Percentiles rank a stretch among this genome's conserved stretches.
These are phyloP conservation scores for Tylopilus orsonianus DNA, from an alignment of 1,284 basidiomycete genomes.

Conservation along the genomic window DNA sequence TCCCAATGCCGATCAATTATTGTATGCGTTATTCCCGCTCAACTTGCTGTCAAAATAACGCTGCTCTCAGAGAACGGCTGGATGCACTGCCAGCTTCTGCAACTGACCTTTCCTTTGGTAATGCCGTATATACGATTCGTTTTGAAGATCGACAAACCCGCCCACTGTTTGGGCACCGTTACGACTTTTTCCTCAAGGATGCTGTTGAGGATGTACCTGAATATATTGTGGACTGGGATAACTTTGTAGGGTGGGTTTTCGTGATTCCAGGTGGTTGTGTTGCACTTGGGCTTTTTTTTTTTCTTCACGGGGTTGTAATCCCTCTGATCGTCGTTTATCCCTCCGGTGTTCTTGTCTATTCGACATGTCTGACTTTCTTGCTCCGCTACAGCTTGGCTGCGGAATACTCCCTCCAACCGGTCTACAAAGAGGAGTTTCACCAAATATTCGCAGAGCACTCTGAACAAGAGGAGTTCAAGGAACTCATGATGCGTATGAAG, in stretches of 20 bases:
- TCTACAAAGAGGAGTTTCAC: slow-evolving; percentile 89
- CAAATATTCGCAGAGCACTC: slow-evolving; percentile 81
- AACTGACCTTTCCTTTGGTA: slow-evolving; percentile 81
- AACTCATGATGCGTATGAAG: slow-evolving; percentile 83
- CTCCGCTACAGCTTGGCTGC: slow-evolving; percentile 65
- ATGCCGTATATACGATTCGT: slow-evolving; percentile 84
- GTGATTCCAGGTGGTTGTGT: neutral
- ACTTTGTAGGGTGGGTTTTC: slow-evolving; percentile 76
- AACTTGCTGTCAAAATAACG: slow-evolving; percentile 12
- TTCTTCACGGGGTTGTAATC: neutral
- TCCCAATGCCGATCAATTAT: slow-evolving; percentile 78
- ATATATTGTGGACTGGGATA: slow-evolving; percentile 93
- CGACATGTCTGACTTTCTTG: slow-evolving; percentile 9
- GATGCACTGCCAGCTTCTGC: slow-evolving; percentile 60
- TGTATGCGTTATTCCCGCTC: slow-evolving; percentile 51
- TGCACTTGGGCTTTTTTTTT: neutral
- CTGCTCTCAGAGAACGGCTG: slow-evolving; percentile 56
- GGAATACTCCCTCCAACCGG: slow-evolving; percentile 74
- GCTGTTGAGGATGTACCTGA: slow-evolving; percentile 98
- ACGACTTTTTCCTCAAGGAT: slow-evolving; percentile 91
- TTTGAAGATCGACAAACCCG: slow-evolving; percentile 72
- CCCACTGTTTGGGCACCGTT: slow-evolving; percentile 85
- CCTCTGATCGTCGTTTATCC: neutral
- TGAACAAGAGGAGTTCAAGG: slow-evolving; percentile 73
- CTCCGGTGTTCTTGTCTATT: neutral